A percentile compares a stretch with the other conserved stretches of the same genome.
These are phyloP conservation scores for Thermomyces lanuginosus DNA, from an alignment of 2,329 filamentous ascomycete species.

Conservation along the genomic window DNA sequence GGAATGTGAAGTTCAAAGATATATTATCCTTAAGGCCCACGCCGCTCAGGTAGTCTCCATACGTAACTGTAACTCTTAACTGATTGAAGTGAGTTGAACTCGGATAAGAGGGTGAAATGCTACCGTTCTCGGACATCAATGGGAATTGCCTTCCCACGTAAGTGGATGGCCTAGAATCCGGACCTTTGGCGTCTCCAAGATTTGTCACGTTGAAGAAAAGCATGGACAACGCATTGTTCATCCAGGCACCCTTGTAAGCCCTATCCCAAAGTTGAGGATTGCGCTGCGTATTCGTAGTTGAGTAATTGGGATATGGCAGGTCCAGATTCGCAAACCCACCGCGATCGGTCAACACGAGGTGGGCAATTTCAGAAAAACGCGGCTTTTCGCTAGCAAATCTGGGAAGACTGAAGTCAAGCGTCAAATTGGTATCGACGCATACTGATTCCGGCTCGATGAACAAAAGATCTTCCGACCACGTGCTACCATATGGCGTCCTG, in stretches of 20 bases:
- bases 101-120: too few species aligned
- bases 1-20: too few species aligned
- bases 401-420: slow-evolving; percentile 25
- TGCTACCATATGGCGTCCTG: slow-evolving; percentile 18
- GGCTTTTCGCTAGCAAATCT: slow-evolving; percentile 1
- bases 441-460: slow-evolving; percentile 32
- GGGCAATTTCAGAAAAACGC: background rate
- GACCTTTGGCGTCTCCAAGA: slow-evolving; percentile 9
- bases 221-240: slow-evolving; percentile 28
- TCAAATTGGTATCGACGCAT: slow-evolving; percentile 28
- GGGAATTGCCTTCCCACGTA: slow-evolving; percentile 17
- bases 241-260: slow-evolving; percentile 31
- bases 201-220: slow-evolving; percentile 26
- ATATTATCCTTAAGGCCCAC: too few species aligned
- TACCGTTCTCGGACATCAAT: slow-evolving; percentile 6
- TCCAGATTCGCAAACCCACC: slow-evolving; percentile 30
- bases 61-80: too few species aligned
- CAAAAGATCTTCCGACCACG: slow-evolving; percentile 34
- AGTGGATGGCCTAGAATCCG: background rate
- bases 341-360: slow-evolving; percentile 24
- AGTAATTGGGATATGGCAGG: slow-evolving; percentile 17
- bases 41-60: too few species aligned
- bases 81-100: too few species aligned
- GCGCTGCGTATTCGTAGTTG: slow-evolving; percentile 15
- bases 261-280: slow-evolving; percentile 9